A percentile compares a stretch with the other conserved stretches of the same genome.
These are phyloP conservation scores for Tilletia indica DNA, from an alignment of 1,284 basidiomycete genomes.

Conservation along the genomic window DNA sequence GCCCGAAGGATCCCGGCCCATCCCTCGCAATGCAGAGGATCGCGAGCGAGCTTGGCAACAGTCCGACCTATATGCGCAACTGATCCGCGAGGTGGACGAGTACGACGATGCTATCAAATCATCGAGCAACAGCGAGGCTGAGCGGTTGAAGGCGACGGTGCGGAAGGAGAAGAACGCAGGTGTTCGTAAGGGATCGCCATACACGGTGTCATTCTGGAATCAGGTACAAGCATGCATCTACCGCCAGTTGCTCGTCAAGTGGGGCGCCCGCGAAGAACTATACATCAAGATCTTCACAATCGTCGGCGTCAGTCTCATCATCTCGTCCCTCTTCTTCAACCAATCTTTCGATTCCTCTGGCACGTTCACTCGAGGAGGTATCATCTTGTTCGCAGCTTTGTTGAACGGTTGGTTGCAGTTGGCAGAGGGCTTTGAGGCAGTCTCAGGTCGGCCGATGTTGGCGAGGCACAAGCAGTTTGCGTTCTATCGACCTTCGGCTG, in stretches of 20 bases:
- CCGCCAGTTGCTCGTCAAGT: slow-evolving; percentile 43
- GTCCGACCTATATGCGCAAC: slow-evolving; percentile 32
- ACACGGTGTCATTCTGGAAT: slow-evolving; percentile 39
- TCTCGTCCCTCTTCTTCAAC: slow-evolving; percentile 42
- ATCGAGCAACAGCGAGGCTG: slow-evolving; percentile 31
- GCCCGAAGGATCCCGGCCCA: slow-evolving; percentile 60
- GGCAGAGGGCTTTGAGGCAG: slow-evolving; percentile 68
- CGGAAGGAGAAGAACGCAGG: slow-evolving; percentile 41
- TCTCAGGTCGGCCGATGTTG: slow-evolving; percentile 70
- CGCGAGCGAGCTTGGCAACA: slow-evolving; percentile 41
- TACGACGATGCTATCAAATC: slow-evolving; percentile 40
- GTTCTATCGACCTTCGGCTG: slow-evolving; percentile 57
- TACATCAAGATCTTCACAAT: slow-evolving; percentile 43
- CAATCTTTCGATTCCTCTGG: slow-evolving; percentile 34
- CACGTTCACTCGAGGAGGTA: slow-evolving; percentile 30
- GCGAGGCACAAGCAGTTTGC: slow-evolving; percentile 62
- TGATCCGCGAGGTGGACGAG: slow-evolving; percentile 35
- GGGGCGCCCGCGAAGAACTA: slow-evolving; percentile 36
- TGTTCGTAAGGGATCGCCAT: slow-evolving; percentile 36
- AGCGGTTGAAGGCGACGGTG: slow-evolving; percentile 29
- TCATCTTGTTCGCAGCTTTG: slow-evolving; percentile 46
- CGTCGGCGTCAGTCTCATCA: slow-evolving; percentile 44
- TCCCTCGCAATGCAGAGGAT: slow-evolving; percentile 41
- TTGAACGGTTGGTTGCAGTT: slow-evolving; percentile 51
- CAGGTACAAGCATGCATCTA: slow-evolving; percentile 40